Conservation (phyloP, 768 basidiomycete species). For the Coprinopsis strossmayeri region DNA sequence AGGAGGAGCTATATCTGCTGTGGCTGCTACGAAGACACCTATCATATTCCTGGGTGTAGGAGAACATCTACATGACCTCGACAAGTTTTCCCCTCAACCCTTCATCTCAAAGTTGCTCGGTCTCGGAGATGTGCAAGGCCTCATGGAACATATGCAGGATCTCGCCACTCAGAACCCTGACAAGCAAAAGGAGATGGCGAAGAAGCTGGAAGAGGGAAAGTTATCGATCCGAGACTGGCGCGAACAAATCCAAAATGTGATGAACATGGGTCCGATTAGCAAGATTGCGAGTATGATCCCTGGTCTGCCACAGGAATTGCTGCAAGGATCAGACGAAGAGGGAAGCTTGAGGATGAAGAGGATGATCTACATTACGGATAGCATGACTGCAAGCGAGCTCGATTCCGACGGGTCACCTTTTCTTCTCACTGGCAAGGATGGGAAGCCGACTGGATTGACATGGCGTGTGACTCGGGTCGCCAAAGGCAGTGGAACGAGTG, state of each 20-base stretch:
- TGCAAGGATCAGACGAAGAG: conserved; percentile 93
- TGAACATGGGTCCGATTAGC: conserved; percentile 99
- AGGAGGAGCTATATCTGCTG: conserved; percentile 97
- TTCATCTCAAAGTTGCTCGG: conserved; percentile 97
- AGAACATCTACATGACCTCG: conserved; percentile 96
- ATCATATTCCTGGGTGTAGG: conserved; percentile 98
- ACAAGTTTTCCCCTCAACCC: conserved; percentile 91
- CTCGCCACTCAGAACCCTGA: conserved; percentile 90
- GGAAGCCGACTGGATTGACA: conserved; percentile 80
- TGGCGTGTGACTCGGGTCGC: conserved; percentile 90
- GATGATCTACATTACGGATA: conserved; percentile 98
- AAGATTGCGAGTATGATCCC: conserved; percentile 99
- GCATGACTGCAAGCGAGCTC: conserved; percentile 90
- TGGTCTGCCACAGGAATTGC: conserved; percentile 84
- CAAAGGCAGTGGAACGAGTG: conserved; percentile 87
- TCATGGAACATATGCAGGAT: conserved; percentile 99
- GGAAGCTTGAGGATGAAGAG: conserved; percentile 87
- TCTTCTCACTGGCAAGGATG: conserved; percentile 78
- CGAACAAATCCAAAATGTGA: conserved; percentile 95
- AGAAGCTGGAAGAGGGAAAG: conserved; percentile 96
- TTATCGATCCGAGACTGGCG: conserved; percentile 96
- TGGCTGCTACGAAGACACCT: conserved; percentile 97
- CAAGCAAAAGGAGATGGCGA: conserved; percentile 95
- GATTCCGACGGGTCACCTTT: conserved; percentile 94
- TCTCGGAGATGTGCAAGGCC: conserved; percentile 91